Conservation (phyloP, 2,329 filamentous ascomycete genomes). For the Ustilaginoidea virens region DNA sequence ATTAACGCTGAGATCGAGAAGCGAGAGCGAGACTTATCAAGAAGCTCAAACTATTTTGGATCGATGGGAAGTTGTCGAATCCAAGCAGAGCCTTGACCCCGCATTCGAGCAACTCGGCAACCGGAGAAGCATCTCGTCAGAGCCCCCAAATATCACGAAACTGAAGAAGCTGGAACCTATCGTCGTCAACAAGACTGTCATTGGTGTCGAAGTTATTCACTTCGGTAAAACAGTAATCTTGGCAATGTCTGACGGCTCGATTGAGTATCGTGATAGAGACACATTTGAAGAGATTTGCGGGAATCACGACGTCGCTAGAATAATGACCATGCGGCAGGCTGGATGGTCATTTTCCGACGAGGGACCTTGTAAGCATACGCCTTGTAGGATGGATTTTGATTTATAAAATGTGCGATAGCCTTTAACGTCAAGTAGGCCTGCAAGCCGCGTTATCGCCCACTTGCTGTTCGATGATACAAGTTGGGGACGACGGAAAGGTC, state of each 20-base stretch:
- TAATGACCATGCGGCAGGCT: slow-evolving; percentile 58
- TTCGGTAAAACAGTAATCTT: slow-evolving; percentile 59
- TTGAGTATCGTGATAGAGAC: slow-evolving; percentile 65
- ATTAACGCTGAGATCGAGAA: slow-evolving; percentile 55
- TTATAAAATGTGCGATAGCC: neutral
- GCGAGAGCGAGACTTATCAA: slow-evolving; percentile 39
- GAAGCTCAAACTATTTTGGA: slow-evolving; percentile 61
- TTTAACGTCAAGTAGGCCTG: slow-evolving; percentile 26
- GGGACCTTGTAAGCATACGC: slow-evolving; percentile 41
- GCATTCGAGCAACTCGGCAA: slow-evolving; percentile 61
- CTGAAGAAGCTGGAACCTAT: slow-evolving; percentile 55
- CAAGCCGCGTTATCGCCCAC: slow-evolving; percentile 48
- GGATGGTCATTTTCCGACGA: slow-evolving; percentile 59
- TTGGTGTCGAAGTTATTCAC: slow-evolving; percentile 53
- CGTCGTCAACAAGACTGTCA: slow-evolving; percentile 52
- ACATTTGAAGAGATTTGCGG: slow-evolving; percentile 55
- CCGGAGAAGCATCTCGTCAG: slow-evolving; percentile 32
- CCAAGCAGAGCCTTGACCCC: slow-evolving; percentile 50
- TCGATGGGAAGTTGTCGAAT: slow-evolving; percentile 66
- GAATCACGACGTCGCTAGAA: slow-evolving; percentile 45
- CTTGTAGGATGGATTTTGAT: neutral
- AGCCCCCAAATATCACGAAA: slow-evolving; percentile 17
- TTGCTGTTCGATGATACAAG: slow-evolving; percentile 39
- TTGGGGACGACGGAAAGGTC: slow-evolving; percentile 42
- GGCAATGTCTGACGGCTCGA: slow-evolving; percentile 62